A percentile compares a stretch with the other conserved stretches of the same genome.
phyloP scores from a whole-genome alignment of 306 rosid species.

The Dalbergia cultrata region DNA sequence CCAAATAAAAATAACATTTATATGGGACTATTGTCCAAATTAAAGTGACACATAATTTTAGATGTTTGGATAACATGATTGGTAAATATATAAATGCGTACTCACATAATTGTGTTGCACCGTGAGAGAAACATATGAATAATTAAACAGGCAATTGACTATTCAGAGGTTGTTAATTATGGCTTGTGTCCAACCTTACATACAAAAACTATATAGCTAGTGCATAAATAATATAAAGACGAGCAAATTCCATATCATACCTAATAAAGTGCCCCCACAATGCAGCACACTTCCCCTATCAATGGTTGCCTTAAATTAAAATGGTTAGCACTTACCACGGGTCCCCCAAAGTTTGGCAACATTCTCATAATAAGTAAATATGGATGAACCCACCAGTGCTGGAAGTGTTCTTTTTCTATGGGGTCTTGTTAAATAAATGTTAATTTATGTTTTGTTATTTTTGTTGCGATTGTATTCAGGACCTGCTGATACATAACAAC shows the following conservation, averaged over 20 bases:
- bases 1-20: no score
- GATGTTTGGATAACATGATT: no score
- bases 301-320: neutral
- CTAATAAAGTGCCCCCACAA: conserved; percentile 1
- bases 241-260: neutral
- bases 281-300: neutral
- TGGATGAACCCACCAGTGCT: neutral
- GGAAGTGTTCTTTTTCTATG: neutral
- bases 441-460: neutral
- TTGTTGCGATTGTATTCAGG: neutral
- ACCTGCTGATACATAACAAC: neutral
- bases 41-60: no score
- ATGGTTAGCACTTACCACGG: conserved; percentile 5
- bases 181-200: neutral
- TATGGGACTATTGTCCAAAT: no score
- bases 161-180: neutral
- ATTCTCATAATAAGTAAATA: neutral
- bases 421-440: neutral
- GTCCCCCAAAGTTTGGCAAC: conserved; percentile 1
- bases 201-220: neutral
- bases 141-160: neutral
- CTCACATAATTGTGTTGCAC: no score
- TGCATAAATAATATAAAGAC: neutral
- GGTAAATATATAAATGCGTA: no score
- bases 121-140: no score